Percentiles rank a stretch among this genome's conserved stretches.
phyloP scores from a whole-genome alignment of 1,284 basidiomycete species.

The Ustilago loliicola region DNA sequence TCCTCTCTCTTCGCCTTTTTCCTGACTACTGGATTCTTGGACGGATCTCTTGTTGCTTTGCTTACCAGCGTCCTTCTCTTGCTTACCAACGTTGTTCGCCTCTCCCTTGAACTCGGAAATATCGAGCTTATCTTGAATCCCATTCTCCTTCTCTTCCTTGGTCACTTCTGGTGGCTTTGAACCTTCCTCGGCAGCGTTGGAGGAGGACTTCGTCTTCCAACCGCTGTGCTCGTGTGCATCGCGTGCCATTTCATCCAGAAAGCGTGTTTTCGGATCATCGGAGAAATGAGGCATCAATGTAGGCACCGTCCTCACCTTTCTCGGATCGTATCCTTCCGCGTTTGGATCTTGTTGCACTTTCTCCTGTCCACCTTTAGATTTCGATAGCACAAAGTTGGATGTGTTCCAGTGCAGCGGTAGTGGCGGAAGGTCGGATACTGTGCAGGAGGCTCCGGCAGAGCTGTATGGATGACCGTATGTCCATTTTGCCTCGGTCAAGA shows the following conservation, averaged over 20 bases:
- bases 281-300: conserved; percentile 68
- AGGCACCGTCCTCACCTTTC: conserved; percentile 44
- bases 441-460: conserved; percentile 22
- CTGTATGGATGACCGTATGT: conserved; percentile 68
- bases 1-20: neutral
- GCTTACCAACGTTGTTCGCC: neutral
- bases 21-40: no score
- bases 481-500: conserved; percentile 46
- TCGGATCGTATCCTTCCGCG: conserved; percentile 28
- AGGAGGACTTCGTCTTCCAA: conserved; percentile 36
- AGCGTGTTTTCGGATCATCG: conserved; percentile 69
- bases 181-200: neutral
- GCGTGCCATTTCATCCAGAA: conserved; percentile 64
- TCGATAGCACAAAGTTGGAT: conserved; percentile 24
- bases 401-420: conserved; percentile 56
- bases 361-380: neutral
- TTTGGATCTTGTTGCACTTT: conserved; percentile 22
- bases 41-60: neutral
- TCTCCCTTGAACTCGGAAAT: conserved; percentile 2
- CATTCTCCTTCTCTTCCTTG: conserved; percentile 24
- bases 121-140: conserved; percentile 9
- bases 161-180: conserved; percentile 7
- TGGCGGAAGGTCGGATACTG: conserved; percentile 33
- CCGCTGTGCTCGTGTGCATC: conserved; percentile 65
- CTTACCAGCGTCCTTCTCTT: conserved; percentile 3